phyloP scores from a whole-genome alignment of 2,329 filamentous ascomycete genomes.

The Fonsecaea monophora region DNA sequence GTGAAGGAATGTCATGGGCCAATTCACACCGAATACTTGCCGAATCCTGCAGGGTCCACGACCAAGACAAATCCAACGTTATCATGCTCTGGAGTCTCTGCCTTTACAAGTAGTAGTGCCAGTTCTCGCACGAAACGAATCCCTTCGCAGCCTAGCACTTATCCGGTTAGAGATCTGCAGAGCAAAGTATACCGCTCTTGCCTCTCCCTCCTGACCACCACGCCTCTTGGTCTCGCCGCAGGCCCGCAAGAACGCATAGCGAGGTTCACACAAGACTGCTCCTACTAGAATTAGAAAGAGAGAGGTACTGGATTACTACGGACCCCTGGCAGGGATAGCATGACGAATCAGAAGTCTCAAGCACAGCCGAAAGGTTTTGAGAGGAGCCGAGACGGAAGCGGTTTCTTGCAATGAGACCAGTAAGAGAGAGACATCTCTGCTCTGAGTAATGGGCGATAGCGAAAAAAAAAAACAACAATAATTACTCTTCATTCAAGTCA shows the following conservation, averaged over 20 bases:
- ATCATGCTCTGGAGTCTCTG: not conserved
- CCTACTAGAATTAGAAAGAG: not conserved
- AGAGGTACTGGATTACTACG: not conserved
- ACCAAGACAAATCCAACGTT: conserved; percentile 7
- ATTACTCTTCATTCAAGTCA: not conserved
- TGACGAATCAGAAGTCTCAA: conserved; percentile 1
- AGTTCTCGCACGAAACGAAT: not conserved
- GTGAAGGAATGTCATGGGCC: not conserved
- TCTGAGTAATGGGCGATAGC: not conserved
- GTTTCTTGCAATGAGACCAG: not conserved
- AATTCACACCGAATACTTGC: conserved; percentile 15
- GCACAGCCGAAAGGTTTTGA: not conserved
- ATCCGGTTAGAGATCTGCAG: conserved; percentile 1
- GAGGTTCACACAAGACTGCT: not conserved
- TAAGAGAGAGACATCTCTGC: not conserved
- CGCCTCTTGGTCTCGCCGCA: conserved; percentile 3
- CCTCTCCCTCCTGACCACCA: not conserved
- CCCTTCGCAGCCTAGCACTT: not conserved
- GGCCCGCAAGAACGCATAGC: not conserved
- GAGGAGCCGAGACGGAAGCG: not conserved
- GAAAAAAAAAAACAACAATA: not conserved
- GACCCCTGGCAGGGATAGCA: conserved; percentile 8
- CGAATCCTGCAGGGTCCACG: not conserved
- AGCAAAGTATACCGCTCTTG: not conserved
- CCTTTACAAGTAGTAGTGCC: not conserved